phyloP scores from a whole-genome alignment of 2,329 filamentous ascomycete genomes.

The Monilinia aucupariae region DNA sequence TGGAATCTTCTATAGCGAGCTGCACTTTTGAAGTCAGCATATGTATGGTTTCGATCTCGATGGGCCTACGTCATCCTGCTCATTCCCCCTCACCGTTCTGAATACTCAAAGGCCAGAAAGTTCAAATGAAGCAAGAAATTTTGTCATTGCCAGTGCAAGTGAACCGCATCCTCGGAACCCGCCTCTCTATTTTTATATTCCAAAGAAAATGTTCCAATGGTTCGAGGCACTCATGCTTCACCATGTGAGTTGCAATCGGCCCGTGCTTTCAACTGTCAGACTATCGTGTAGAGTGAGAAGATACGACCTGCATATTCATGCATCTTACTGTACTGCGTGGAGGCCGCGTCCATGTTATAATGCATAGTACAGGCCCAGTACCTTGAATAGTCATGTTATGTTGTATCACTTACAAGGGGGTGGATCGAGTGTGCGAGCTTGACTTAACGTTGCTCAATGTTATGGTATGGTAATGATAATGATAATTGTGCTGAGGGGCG shows the following conservation, averaged over 20 bases:
- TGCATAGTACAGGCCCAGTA: neutral
- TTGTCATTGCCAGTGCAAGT: neutral
- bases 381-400: slow-evolving; percentile 6
- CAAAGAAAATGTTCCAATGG: neutral
- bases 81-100: neutral
- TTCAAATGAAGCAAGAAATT: neutral
- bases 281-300: slow-evolving; percentile 7
- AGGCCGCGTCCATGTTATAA: neutral
- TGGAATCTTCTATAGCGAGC: neutral
- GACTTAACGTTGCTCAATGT: slow-evolving; percentile 8
- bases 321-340: slow-evolving; percentile 12
- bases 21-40: neutral
- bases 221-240: slow-evolving; percentile 5
- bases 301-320: slow-evolving; percentile 10
- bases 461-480: neutral
- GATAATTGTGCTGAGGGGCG: neutral
- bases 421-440: neutral
- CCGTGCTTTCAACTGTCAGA: slow-evolving; percentile 1
- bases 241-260: slow-evolving; percentile 8
- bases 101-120: neutral
- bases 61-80: neutral
- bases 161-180: neutral
- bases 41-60: neutral
- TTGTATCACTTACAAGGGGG: neutral
- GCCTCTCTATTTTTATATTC: neutral